A percentile compares a stretch with the other conserved stretches of the same genome.
Evolutionary conservation across 176 grass and related monocot genomes (phyloP).

Genomic region (Lolium multiflorum): DNA sequence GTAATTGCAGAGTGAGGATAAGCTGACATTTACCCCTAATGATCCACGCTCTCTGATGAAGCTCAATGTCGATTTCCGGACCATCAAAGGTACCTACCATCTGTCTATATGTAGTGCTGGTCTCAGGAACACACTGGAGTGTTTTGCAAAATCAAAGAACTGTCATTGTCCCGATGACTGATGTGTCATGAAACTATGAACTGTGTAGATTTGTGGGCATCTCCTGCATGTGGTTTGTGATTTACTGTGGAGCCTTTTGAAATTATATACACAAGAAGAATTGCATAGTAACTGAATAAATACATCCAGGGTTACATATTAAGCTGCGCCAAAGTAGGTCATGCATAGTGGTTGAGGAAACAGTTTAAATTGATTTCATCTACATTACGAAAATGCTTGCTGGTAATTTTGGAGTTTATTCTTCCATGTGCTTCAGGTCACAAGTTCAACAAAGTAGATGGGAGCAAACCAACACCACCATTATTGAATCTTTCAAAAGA

Average conservation of each 20-base stretch:
- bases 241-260: slow-evolving; percentile 6
- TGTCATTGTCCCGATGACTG: neutral
- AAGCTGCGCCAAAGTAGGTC: neutral
- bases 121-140: neutral
- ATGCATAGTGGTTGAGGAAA: slow-evolving; percentile 16
- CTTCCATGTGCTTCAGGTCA: slow-evolving; percentile 58
- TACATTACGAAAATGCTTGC: slow-evolving; percentile 15
- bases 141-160: neutral
- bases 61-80: slow-evolving; percentile 80
- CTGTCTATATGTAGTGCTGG: slow-evolving; percentile 15
- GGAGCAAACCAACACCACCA: slow-evolving; percentile 80
- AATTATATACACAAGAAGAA: neutral
- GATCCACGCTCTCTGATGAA: slow-evolving; percentile 92
- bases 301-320: slow-evolving; percentile 20
- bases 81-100: slow-evolving; percentile 73
- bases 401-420: slow-evolving; percentile 28
- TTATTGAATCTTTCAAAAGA: slow-evolving; percentile 94
- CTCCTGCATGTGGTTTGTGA: slow-evolving; percentile 3
- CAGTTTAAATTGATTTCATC: neutral
- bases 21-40: slow-evolving; percentile 69
- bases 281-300: neutral
- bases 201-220: neutral
- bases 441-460: slow-evolving; percentile 94
- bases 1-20: slow-evolving; percentile 75
- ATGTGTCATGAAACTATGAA: neutral